Percentiles rank a stretch among this genome's conserved stretches.
phyloP scores from a whole-genome alignment of 345 rosid species.

The Boechera divaricarpa region DNA sequence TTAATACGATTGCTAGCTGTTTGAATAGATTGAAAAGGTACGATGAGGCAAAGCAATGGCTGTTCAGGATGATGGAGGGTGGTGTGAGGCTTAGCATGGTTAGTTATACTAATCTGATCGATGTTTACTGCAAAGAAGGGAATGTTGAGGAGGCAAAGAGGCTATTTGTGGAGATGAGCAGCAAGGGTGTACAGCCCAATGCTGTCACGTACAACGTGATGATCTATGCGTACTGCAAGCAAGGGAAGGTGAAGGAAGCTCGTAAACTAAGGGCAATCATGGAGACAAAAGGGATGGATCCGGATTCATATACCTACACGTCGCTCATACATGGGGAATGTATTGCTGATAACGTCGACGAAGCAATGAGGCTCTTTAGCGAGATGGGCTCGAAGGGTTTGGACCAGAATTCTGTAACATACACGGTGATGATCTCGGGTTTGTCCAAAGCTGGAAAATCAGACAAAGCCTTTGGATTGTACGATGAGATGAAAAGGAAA shows the following conservation, averaged over 20 bases:
- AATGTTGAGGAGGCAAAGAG: slow-evolving; percentile 75
- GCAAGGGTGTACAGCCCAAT: slow-evolving; percentile 59
- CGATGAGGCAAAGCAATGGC: slow-evolving; percentile 72
- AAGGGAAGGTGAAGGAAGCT: slow-evolving; percentile 72
- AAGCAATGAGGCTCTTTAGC: slow-evolving; percentile 65
- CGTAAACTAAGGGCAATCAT: slow-evolving; percentile 61
- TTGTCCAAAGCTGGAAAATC: slow-evolving; percentile 81
- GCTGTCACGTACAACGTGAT: slow-evolving; percentile 66
- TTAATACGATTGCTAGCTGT: slow-evolving; percentile 69
- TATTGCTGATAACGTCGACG: slow-evolving; percentile 60
- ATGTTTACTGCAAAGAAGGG: slow-evolving; percentile 82
- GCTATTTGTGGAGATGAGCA: slow-evolving; percentile 66
- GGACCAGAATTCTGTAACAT: slow-evolving; percentile 55
- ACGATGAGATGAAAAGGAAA: slow-evolving; percentile 66
- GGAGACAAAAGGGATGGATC: slow-evolving; percentile 56
- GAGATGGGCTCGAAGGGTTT: slow-evolving; percentile 63
- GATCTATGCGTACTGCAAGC: slow-evolving; percentile 68
- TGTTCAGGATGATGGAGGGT: slow-evolving; percentile 62
- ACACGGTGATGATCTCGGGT: slow-evolving; percentile 68
- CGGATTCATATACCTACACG: slow-evolving; percentile 72
- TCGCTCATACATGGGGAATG: slow-evolving; percentile 85
- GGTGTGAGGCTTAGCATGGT: slow-evolving; percentile 60
- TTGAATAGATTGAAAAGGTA: slow-evolving; percentile 57
- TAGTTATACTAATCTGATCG: slow-evolving; percentile 69
- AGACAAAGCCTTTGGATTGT: slow-evolving; percentile 75